Evolutionary conservation across 169 alveolate genomes (phyloP).

Genomic region (Plasmodium relictum): DNA sequence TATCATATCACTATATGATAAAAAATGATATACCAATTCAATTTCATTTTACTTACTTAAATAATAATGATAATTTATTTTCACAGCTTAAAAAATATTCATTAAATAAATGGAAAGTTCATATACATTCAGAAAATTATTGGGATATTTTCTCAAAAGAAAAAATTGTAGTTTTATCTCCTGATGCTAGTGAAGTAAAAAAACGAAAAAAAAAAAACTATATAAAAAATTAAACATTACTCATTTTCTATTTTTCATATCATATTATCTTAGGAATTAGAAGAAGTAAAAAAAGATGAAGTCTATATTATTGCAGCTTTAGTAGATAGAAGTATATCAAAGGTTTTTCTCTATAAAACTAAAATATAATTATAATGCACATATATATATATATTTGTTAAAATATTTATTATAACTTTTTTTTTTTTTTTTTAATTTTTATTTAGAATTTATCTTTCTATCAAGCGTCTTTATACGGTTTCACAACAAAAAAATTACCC

Average conservation of each 20-base stretch:
- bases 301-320: slow-evolving; percentile 80
- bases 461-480: slow-evolving; percentile 78
- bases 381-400: neutral
- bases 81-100: slow-evolving; percentile 76
- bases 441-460: slow-evolving; percentile 53
- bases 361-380: neutral
- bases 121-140: slow-evolving; percentile 72
- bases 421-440: neutral
- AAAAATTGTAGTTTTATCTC: slow-evolving; percentile 81
- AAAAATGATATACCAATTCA: slow-evolving; percentile 76
- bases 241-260: neutral
- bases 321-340: slow-evolving; percentile 81
- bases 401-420: neutral
- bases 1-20: slow-evolving; percentile 79
- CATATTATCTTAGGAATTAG: slow-evolving; percentile 50
- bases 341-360: slow-evolving; percentile 22
- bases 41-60: slow-evolving; percentile 79
- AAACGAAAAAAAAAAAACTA: neutral
- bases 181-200: slow-evolving; percentile 78
- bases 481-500: slow-evolving; percentile 77
- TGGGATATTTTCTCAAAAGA: slow-evolving; percentile 80
- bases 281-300: slow-evolving; percentile 79
- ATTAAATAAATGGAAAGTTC: slow-evolving; percentile 78
- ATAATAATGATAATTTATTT: slow-evolving; percentile 37
- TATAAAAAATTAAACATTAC: neutral